Evolutionary conservation across 306 rosid species (phyloP).

Genomic region (Malus sylvestris): DNA sequence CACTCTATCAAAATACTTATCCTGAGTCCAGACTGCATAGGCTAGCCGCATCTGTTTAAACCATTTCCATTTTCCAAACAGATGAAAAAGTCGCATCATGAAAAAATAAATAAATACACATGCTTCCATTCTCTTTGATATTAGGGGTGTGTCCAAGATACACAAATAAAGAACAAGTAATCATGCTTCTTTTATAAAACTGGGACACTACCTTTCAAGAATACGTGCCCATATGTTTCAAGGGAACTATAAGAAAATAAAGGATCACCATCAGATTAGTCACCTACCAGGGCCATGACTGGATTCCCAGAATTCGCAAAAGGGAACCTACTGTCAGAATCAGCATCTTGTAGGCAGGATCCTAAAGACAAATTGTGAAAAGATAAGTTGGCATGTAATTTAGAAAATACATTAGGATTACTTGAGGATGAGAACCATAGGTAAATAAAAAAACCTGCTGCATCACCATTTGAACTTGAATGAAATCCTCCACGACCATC

Average conservation of each 20-base stretch:
- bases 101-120: neutral
- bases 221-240: neutral
- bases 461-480: constrained; percentile 55
- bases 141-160: neutral
- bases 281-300: constrained; percentile 92
- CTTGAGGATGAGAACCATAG: constrained; percentile 12
- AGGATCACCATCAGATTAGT: constrained; percentile 20
- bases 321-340: constrained; percentile 60
- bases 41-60: neutral
- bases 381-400: constrained; percentile 12
- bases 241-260: neutral
- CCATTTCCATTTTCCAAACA: neutral
- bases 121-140: neutral
- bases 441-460: constrained; percentile 51
- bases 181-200: neutral
- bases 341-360: constrained; percentile 42
- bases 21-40: neutral
- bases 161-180: neutral
- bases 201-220: neutral
- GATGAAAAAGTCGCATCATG: neutral
- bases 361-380: constrained; percentile 33
- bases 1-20: neutral
- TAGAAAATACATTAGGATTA: constrained; percentile 20
- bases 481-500: constrained; percentile 38
- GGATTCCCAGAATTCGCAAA: constrained; percentile 97